Base-by-base conservation (phyloP, 768 basidiomycete genomes). In the Chalciporus pseudorubinellus region DNA sequence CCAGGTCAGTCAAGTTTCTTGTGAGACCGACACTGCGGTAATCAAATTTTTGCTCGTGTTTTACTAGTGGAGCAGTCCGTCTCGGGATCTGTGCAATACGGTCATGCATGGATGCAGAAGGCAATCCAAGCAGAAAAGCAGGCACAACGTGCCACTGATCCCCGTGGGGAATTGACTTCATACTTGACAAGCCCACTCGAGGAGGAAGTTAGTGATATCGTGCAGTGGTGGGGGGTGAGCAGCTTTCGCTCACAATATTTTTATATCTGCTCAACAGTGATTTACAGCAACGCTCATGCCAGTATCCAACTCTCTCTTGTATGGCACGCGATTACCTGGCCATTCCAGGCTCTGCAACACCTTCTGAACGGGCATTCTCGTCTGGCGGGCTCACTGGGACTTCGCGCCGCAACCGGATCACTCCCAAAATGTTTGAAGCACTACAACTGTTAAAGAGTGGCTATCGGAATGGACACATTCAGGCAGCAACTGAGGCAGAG, bases 291-390 rank as follows among this genome's bases (percentile, higher is more conserved):
- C 41, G 52, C 29, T n/a, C 44, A 2, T 10, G 34, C 18, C 46
- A 48, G 9, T 48, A 39, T 39, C 26, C 36, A 20, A 48, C 46
- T 14, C 36, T 48, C 2, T 8, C 46, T 18, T 18, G 26, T 10
- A 48, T 48, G 36, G 26, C 38, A 11, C 12, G 13, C 31, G 26
- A 48, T 39, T 39, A 39, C 20, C 26, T 39, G 3, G 18, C 62
- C n/a, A 59, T 67, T 51, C 64, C 66, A 46, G 65, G 66, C 2
- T 67, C 59, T 38, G 29, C 45, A 14, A 58, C 56, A 14, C 39
- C 63, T 2, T 64, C 68, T 14, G 67, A 70, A 45, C n/a, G 52
- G 1, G 56, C 55, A 13, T 70, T 71, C 48, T 67, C 64, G 11
- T 59, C 58, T 56, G 60, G 56, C 19, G 64, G 64, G 4, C 48